Base-by-base conservation (phyloP, 805 yeast genomes). In the Starmerella apicola region DNA sequence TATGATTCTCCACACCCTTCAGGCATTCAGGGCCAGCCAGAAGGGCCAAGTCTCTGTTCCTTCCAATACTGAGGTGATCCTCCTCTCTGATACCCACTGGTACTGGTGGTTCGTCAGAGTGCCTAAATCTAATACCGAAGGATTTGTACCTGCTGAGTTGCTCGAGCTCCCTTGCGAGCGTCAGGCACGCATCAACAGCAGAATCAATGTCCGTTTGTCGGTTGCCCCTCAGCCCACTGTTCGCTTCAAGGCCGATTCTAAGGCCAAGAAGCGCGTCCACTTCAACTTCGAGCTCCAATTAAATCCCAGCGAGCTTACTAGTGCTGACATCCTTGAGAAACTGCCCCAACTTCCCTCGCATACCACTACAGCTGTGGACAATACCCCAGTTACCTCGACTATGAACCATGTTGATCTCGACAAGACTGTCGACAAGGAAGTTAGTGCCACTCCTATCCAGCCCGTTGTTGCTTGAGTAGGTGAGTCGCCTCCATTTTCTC, bases 111-210 rank as follows among this genome's bases (percentile, higher is more conserved):
- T 88, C 9, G 88, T 91, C 50, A 59, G 71, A 52, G 57, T 67
- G 44, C 65, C 66, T 31, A 59, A 56, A 33, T 81, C 76, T 55
- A 77, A 77, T 3, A 70, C 76, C 49, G 76, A 88, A 38, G 98
- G 98, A 1, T 91, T 86, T 64, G 93, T 93, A 2, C 98, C 98
- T 1, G 97, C 96, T 1, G 98, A 91, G 58, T 75, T 91, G 42
- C 63, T 91, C 27, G 98, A 91, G 59, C 83, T 95, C 0, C 85
- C 82, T 45, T 80, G 76, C 34, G 98, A 91, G 60, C 67, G 97
- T 43, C 62, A 91, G 39, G 98, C 98, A 0, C 68, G 97, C 41
- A 65, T 86, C 30, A 91, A 91, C 57, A 82, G 95, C 60, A 83
- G 88, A 74, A 78, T 83, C 50, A 88, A 88, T 60, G 24, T 35